Base-by-base conservation (phyloP, 306 rosid genomes). In the Citrullus mucosospermus region DNA sequence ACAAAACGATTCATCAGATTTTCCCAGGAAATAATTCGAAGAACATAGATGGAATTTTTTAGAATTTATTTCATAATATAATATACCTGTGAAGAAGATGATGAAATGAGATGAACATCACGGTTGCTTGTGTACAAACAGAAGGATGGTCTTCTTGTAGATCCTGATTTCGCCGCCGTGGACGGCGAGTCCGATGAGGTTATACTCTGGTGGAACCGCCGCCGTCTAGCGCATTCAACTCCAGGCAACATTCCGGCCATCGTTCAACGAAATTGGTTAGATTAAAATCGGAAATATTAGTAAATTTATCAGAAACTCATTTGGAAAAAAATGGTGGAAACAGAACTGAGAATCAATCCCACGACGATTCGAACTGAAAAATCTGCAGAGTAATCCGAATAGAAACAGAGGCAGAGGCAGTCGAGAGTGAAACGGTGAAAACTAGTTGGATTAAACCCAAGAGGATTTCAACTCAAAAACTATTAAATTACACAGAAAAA, bases 211-310 rank as follows among this genome's bases (percentile, higher is more conserved):
- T 91, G 97, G 22, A 91, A 84, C 18, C 97, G 65, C 82, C 99
- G 87, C 69, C 89, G 88, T 62, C 99, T 68, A 14, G 99, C 99
- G 73, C 97, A 87, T 84, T 95, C 99, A 55, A 95, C 99, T 63
- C 97, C 99, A 0, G 97, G 97, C 58, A 95, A 91, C 93, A 84
- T 88, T 81, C 94, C 95, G 17, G 90, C 93, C 96, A 91, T 90
- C 54, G 65, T 43, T 78, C 16, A 28, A 13, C 14, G 75, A 39
- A 9, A 2, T 69, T 18, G 15, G 6, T 69, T 55, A 14, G 25
- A 18, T 60, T 60, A 28, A 61, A 61, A 28, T 61, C 39, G 14
- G 68, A 61, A 30, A 20, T 48, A n/a, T n/a, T 12, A 10, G 62
- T 6, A 57, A 20, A 57, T n/a, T 18, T 57, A n/a, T 18, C 8